Conservation (phyloP, 176 grass and related monocot genomes). For the Pharus latifolius region DNA sequence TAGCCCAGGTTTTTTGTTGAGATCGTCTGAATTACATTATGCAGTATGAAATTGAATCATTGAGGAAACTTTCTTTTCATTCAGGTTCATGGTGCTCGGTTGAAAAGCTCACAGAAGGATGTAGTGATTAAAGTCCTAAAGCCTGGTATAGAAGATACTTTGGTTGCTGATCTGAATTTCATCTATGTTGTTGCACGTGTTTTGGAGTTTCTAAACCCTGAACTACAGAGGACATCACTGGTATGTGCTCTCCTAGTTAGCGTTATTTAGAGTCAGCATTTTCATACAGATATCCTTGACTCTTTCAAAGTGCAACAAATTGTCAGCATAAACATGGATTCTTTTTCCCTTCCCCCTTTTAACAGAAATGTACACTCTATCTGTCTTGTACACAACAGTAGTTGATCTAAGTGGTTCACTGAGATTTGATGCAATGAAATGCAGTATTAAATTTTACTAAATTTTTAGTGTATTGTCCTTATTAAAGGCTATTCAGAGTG, state of each 20-base stretch:
- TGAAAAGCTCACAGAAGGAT: conserved; percentile 90
- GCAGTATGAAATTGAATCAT: neutral
- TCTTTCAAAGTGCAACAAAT: neutral
- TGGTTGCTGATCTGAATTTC: conserved; percentile 96
- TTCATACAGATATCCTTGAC: neutral
- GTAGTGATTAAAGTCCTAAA: conserved; percentile 98
- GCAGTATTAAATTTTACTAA: neutral
- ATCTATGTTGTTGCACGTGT: conserved; percentile 82
- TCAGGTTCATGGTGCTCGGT: conserved; percentile 88
- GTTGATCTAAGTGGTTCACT: neutral
- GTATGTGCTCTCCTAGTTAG: conserved; percentile 29
- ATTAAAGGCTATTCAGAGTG: neutral
- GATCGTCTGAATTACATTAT: conserved; percentile 2
- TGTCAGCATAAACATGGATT: neutral
- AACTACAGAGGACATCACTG: conserved; percentile 83
- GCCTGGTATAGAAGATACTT: conserved; percentile 85
- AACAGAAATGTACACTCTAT: neutral
- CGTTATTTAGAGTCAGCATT: neutral
- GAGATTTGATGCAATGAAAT: neutral
- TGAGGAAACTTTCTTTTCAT: conserved; percentile 6
- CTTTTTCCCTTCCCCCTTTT: neutral
- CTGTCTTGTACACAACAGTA: neutral
- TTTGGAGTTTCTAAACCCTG: conserved; percentile 88
- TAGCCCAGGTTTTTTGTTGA: conserved; percentile 62
- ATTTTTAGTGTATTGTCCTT: neutral